Conservation (phyloP, 2,329 filamentous ascomycete species). For the Akanthomyces muscarius region DNA sequence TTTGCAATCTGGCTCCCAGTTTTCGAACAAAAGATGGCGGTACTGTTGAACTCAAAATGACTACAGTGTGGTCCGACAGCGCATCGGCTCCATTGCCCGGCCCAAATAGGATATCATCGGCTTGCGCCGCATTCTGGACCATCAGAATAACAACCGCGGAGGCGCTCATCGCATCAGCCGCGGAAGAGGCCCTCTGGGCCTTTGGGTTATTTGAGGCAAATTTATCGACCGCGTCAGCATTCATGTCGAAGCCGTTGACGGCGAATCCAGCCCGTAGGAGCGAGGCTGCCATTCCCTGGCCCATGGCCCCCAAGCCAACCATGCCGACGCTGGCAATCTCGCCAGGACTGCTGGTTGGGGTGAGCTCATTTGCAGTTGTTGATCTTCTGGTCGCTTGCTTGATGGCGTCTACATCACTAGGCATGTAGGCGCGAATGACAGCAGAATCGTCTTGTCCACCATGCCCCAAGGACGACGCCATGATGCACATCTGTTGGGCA, state of each 20-base stretch:
- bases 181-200: slow-evolving; percentile 24
- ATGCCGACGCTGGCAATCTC: slow-evolving; percentile 31
- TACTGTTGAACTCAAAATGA: slow-evolving; percentile 35
- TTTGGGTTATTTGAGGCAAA: slow-evolving; percentile 26
- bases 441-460: slow-evolving; percentile 28
- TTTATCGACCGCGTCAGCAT: slow-evolving; percentile 27
- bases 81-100: slow-evolving; percentile 26
- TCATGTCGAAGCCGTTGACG: slow-evolving; percentile 34
- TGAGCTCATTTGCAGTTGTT: slow-evolving; percentile 15
- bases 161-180: slow-evolving; percentile 27
- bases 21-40: slow-evolving; percentile 29
- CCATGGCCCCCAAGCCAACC: slow-evolving; percentile 37
- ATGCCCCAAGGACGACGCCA: slow-evolving; percentile 26
- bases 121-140: slow-evolving; percentile 34
- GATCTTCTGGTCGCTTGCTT: slow-evolving; percentile 19
- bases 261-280: slow-evolving; percentile 30
- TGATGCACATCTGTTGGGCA: slow-evolving; percentile 31
- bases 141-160: slow-evolving; percentile 33
- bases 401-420: slow-evolving; percentile 18
- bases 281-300: slow-evolving; percentile 35
- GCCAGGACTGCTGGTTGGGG: slow-evolving; percentile 22
- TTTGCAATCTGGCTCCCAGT: slow-evolving; percentile 22
- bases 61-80: slow-evolving; percentile 26
- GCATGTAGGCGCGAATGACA: slow-evolving; percentile 27
- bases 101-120: slow-evolving; percentile 31